These are phyloP conservation scores for Talaromyces liani DNA, from an alignment of 495 filamentous ascomycete genomes.

Conservation along the genomic window DNA sequence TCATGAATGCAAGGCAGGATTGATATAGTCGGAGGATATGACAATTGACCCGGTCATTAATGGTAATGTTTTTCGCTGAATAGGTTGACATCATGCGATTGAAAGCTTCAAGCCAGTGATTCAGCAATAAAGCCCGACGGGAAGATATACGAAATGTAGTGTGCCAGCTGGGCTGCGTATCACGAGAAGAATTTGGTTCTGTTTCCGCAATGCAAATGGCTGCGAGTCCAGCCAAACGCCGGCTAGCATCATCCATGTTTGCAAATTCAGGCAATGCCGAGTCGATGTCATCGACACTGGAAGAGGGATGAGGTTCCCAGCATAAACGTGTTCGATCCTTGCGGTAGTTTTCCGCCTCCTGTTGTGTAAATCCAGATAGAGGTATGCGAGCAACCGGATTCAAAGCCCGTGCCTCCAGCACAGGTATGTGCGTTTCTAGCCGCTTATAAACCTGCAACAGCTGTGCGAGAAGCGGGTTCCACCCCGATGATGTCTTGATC, in stretches of 20 bases:
- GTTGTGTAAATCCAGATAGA: background rate
- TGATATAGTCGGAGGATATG: slow-evolving; percentile 5
- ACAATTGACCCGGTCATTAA: background rate
- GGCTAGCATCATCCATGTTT: background rate
- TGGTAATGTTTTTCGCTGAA: background rate
- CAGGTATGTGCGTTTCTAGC: slow-evolving; percentile 2
- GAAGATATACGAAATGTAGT: background rate
- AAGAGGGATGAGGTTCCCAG: background rate
- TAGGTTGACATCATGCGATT: slow-evolving; percentile 1
- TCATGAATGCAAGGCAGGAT: slow-evolving; percentile 2
- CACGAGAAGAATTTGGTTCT: background rate
- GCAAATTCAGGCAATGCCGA: slow-evolving; percentile 2
- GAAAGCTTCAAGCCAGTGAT: slow-evolving; percentile 7
- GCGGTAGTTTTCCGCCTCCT: background rate
- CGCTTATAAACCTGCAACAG: background rate
- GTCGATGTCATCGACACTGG: background rate
- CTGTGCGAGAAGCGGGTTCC: slow-evolving; percentile 6
- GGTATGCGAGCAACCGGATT: background rate
- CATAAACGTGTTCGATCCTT: background rate
- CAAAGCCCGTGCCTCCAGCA: background rate
- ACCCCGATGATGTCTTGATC: background rate
- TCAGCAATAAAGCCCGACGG: background rate
- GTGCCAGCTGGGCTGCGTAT: background rate
- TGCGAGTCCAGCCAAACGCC: background rate
- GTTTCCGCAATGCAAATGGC: background rate